Evolutionary conservation across 331 rosid species (phyloP).

Genomic region (Malus hybrid): DNA sequence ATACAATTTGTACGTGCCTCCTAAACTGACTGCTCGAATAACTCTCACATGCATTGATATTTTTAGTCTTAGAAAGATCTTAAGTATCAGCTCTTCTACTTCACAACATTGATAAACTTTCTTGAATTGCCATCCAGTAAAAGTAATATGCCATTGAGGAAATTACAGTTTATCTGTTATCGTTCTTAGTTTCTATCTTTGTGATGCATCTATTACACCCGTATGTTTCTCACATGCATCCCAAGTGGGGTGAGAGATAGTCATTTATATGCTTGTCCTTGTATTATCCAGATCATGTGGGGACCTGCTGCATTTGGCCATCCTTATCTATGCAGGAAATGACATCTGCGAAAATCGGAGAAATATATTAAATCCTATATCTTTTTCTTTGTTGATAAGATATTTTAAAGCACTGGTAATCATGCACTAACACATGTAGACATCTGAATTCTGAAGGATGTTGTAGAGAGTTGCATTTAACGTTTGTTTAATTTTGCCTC

Average conservation of each 20-base stretch:
- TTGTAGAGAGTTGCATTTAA: background rate
- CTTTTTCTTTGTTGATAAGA: background rate
- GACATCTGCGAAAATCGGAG: background rate
- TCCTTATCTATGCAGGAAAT: conserved; percentile 7
- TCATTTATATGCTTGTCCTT: conserved; percentile 6
- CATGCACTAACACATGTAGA: background rate
- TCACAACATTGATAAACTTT: background rate
- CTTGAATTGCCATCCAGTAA: background rate
- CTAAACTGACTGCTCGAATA: background rate
- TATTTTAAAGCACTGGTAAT: background rate
- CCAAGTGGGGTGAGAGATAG: background rate
- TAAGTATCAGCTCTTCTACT: background rate
- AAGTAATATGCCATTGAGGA: background rate
- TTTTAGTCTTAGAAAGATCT: background rate
- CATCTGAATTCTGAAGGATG: background rate
- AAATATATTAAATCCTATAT: background rate
- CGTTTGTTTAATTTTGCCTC: background rate
- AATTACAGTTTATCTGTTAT: background rate
- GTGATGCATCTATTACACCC: background rate
- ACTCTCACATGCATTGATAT: background rate
- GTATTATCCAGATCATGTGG: conserved; percentile 12
- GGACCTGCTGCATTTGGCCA: conserved; percentile 9
- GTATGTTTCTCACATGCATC: conserved; percentile 7
- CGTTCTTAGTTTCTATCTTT: background rate
- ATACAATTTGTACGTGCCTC: background rate